These are phyloP conservation scores for Coprinopsis cinerea DNA, from an alignment of 768 basidiomycete genomes.

Conservation along the genomic window DNA sequence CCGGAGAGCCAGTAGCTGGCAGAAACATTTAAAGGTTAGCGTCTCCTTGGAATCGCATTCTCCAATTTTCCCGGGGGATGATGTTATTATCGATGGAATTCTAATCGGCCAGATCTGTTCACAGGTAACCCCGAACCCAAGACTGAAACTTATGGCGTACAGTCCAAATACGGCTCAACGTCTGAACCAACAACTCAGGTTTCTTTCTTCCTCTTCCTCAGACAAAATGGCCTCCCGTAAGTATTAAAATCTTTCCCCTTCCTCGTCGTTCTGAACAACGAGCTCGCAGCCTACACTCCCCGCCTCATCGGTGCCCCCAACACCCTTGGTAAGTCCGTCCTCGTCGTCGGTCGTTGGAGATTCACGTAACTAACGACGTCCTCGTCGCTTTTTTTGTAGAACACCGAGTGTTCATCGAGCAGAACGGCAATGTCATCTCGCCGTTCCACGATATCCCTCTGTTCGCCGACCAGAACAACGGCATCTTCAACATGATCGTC, in stretches of 20 bases:
- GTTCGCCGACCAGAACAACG: slow-evolving; percentile 91
- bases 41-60: not conserved
- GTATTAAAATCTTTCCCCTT: slow-evolving; percentile 22
- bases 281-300: slow-evolving; percentile 54
- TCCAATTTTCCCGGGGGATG: not conserved
- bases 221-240: slow-evolving; percentile 49
- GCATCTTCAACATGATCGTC: slow-evolving; percentile 98
- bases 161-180: slow-evolving; percentile 42
- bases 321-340: slow-evolving; percentile 70
- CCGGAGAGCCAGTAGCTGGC: not conserved
- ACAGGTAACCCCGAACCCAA: slow-evolving; percentile 20
- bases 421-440: slow-evolving; percentile 77
- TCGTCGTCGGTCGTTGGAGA: slow-evolving; percentile 15
- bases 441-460: slow-evolving; percentile 97
- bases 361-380: slow-evolving; percentile 17
- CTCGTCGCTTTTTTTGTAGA: slow-evolving; percentile 57
- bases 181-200: slow-evolving; percentile 58
- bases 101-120: slow-evolving; percentile 8
- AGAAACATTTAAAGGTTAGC: slow-evolving; percentile 1
- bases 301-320: slow-evolving; percentile 85
- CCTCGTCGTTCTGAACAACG: slow-evolving; percentile 13
- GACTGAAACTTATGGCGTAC: slow-evolving; percentile 29
- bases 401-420: slow-evolving; percentile 92
- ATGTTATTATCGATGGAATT: slow-evolving; percentile 13
- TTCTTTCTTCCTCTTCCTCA: slow-evolving; percentile 32